These are phyloP conservation scores for Monosporozyma yasuniensis DNA, from an alignment of 805 yeast genomes.

Conservation along the genomic window DNA sequence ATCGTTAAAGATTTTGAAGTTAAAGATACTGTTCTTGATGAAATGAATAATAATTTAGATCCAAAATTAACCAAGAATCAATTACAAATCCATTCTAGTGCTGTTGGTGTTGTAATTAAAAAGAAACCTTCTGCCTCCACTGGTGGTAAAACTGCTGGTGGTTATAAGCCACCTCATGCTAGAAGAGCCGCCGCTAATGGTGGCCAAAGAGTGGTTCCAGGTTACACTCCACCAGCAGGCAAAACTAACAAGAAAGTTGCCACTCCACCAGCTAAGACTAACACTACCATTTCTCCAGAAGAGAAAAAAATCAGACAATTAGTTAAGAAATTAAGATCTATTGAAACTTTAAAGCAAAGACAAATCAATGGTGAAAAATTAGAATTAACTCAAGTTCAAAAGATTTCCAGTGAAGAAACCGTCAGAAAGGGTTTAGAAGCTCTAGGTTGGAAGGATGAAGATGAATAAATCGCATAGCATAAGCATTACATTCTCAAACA, in stretches of 20 bases:
- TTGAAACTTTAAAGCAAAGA: conserved; percentile 78
- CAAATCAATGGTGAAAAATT: conserved; percentile 74
- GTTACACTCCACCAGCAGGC: conserved; percentile 40
- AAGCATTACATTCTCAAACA: not conserved
- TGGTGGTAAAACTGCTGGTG: conserved; percentile 55
- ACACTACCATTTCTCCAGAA: conserved; percentile 44
- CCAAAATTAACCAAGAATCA: conserved; percentile 41
- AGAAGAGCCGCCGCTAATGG: conserved; percentile 39
- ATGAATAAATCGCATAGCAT: not conserved
- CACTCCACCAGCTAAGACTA: conserved; percentile 6
- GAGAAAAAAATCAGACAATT: conserved; percentile 88
- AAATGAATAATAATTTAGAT: conserved; percentile 29
- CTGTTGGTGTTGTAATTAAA: conserved; percentile 41
- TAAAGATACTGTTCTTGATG: conserved; percentile 1
- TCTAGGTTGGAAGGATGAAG: conserved; percentile 57
- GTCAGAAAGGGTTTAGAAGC: conserved; percentile 64
- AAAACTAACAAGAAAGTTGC: conserved; percentile 55
- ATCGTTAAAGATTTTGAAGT: conserved; percentile 25
- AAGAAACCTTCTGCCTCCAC: conserved; percentile 24
- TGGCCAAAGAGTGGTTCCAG: conserved; percentile 39
- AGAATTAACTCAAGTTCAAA: conserved; percentile 87
- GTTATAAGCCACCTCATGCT: conserved; percentile 96
- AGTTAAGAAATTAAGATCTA: conserved; percentile 91
- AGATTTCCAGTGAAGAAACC: conserved; percentile 77
- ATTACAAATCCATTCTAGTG: conserved; percentile 65